Evolutionary conservation across 352 stramenopile genomes (phyloP), one percentile per base, ranked within the genome.

Genomic region (Nothophytophthora sp.): DNA sequence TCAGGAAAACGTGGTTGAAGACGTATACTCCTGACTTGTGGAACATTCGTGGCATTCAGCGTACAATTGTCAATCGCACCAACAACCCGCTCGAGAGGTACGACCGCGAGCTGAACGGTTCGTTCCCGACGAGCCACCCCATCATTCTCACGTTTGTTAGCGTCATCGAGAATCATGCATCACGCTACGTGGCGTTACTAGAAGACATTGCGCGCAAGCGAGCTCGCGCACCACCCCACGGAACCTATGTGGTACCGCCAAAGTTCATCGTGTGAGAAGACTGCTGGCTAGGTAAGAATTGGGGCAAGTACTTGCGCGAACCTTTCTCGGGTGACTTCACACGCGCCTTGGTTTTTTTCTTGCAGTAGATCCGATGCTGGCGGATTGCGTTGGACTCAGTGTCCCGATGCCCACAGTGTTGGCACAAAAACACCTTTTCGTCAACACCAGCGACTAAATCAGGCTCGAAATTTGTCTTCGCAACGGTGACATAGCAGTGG

Each of bases 1-100:
- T 58, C n/a, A 37, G 25, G n/a, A 30, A 20, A n/a, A 30, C 28
- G 10, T 58, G 50, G 39, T 23, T 58, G 10, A 27, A 50, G 19
- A 32, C 38, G 18, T 58, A 25, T 24, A 13, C 23, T 23, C 33
- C 20, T 7, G n/a, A 9, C n/a, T 42, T 47, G 3, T 58, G 50
- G 42, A 51, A 58, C 34, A 38, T 58, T n/a, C 5, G 32, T 4
- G 36, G 25, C 15, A 37, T 44, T 10, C 16, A 40, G 4, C 3
- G 16, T 13, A 28, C 16, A 2, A 29, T 55, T 18, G 1, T 39
- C 8, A 27, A 9, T 8, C 48, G 35, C 19, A 48, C 48, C 20
- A 55, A 37, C 41, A 49, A 49, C 20, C 41, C 41, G 3, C 19
- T 49, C 3, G 48, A 55, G 23, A 29, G 35, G 16, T 48, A 25